Evolutionary conservation across 2,329 filamentous ascomycete genomes (phyloP).

Genomic region (Xylariaceae sp.): DNA sequence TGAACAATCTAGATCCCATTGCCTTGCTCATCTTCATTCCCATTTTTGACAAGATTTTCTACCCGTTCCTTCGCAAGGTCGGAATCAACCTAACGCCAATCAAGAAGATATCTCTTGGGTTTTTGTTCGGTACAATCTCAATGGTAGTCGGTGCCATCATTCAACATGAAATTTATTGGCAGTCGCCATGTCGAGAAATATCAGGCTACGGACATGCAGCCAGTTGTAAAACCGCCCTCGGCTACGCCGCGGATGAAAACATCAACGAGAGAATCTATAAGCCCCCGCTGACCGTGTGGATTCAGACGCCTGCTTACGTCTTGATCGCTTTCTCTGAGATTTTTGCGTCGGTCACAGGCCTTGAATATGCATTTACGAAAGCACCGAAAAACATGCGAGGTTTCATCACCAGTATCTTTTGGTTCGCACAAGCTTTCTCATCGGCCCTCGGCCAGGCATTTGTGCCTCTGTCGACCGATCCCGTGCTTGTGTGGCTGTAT

Average conservation of each 20-base stretch:
- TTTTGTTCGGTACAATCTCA: constrained; percentile 51
- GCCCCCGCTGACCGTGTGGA: constrained; percentile 59
- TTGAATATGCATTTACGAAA: constrained; percentile 74
- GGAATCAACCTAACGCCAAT: constrained; percentile 63
- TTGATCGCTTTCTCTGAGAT: constrained; percentile 60
- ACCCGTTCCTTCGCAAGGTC: constrained; percentile 56
- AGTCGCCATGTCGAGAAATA: constrained; percentile 33
- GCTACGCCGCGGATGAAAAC: constrained; percentile 7
- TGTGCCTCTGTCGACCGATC: constrained; percentile 56
- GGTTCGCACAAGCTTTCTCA: constrained; percentile 58
- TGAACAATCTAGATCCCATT: constrained; percentile 67
- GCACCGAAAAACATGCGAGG: constrained; percentile 68
- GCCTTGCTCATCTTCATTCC: constrained; percentile 66
- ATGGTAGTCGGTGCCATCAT: constrained; percentile 60
- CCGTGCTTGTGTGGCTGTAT: constrained; percentile 74
- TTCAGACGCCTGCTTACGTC: constrained; percentile 54
- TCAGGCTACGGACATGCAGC: constrained; percentile 50
- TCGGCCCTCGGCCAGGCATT: constrained; percentile 60
- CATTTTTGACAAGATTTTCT: constrained; percentile 58
- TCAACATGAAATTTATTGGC: constrained; percentile 54
- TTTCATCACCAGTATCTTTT: constrained; percentile 57
- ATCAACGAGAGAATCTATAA: constrained; percentile 25
- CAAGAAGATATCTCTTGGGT: constrained; percentile 64
- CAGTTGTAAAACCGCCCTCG: constrained; percentile 24
- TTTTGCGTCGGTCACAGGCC: constrained; percentile 64